Percentiles rank a stretch among this genome's conserved stretches.
Evolutionary conservation across 2,329 filamentous ascomycete species (phyloP).

Genomic region (Metarhizium rileyi): DNA sequence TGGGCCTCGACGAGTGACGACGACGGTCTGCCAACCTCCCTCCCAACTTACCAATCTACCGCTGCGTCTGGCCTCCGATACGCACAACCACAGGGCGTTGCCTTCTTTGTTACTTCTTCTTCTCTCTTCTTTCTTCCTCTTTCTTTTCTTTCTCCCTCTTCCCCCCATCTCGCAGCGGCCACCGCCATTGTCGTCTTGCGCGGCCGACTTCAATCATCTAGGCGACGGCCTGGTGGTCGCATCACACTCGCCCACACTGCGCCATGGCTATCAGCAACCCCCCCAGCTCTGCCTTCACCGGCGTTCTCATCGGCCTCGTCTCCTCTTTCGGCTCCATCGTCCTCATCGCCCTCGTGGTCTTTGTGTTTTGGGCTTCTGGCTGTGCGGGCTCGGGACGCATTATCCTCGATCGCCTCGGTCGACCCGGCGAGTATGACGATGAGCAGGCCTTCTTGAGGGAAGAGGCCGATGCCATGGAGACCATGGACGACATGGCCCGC

Average conservation of each 20-base stretch:
- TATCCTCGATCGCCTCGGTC: conserved; percentile 82
- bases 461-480: conserved; percentile 88
- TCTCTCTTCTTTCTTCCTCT: too few relatives aligned
- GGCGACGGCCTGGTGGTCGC: conserved; percentile 1
- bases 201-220: not conserved
- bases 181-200: conserved; percentile 4
- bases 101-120: too few relatives aligned
- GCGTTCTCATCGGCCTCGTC: conserved; percentile 88
- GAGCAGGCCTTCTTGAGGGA: conserved; percentile 90
- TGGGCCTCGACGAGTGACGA: not conserved
- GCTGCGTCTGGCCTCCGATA: not conserved
- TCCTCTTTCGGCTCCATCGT: conserved; percentile 89
- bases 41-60: not conserved
- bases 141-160: too few relatives aligned
- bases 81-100: not conserved
- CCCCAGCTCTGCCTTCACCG: conserved; percentile 46
- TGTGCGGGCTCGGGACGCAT: conserved; percentile 75
- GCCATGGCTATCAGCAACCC: conserved; percentile 20
- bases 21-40: too few relatives aligned
- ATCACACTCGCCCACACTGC: conserved; percentile 1
- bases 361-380: conserved; percentile 74
- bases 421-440: conserved; percentile 94
- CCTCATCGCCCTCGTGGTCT: conserved; percentile 74
- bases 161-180: not conserved
- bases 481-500: conserved; percentile 87